Base-by-base conservation (phyloP, 768 basidiomycete species). In the Phlegmacium glaucopus region DNA sequence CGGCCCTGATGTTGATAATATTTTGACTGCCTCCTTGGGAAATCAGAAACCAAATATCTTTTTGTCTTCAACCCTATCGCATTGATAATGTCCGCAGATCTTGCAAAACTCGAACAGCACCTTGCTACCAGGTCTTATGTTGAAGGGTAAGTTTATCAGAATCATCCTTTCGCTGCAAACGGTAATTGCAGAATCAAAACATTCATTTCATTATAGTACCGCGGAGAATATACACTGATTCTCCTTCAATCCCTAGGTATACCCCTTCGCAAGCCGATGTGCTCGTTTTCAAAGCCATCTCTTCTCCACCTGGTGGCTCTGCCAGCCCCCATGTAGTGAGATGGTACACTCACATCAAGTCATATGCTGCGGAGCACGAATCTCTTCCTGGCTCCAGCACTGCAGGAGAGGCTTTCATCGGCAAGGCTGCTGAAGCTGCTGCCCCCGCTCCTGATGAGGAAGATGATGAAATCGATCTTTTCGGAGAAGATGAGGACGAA, bases 321-420 rank as follows among this genome's bases (percentile, higher is more conserved):
- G 62, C 75, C 43, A 76, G 78, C 68, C 90, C 91, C 50, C 78
- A 90, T 69, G 80, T 82, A 44, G 78, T 87, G 28, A 78, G 95
- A 62, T 98, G 95, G 95, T 95, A 92, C 79, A 83, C 72, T 52
- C 96, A 98, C 73, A 95, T 96, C 71, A 76, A 84, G 57, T 94
- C 94, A 13, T 95, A 89, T 68, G 70, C 77, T 45, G 67, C 81
- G 40, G 92, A 96, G 71, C 84, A 86, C 72, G 75, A 65, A 46
- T 76, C 83, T 55, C 79, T 97, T 49, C 75, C 92, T 34, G 94
- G 94, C 49, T 87, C 91, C 57, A 93, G 90, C 69, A 83, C 74
- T 25, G 91, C 90, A 30, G 82, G 86, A 22, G 81, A 87, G 62
- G 71, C 80, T 11, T 87, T 94, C 66, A 66, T 86, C 54, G 79